phyloP scores from a whole-genome alignment of 176 grass and related monocot genomes.

The Calamus simplicifolius region DNA sequence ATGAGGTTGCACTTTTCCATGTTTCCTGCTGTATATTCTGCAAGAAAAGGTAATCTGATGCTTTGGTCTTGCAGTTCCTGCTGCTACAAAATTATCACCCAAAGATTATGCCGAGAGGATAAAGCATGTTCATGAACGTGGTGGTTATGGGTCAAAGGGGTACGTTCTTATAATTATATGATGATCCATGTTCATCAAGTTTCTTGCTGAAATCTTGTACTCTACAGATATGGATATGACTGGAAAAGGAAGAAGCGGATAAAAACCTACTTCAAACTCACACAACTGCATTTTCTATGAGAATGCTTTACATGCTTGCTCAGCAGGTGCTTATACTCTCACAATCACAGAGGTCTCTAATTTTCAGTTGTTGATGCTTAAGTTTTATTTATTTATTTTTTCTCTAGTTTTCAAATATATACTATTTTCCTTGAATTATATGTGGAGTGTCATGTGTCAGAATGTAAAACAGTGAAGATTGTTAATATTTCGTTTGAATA shows the following conservation, averaged over 20 bases:
- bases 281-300: constrained; percentile 92
- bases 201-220: constrained; percentile 16
- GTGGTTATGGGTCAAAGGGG: constrained; percentile 92
- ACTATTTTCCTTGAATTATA: too few relatives aligned
- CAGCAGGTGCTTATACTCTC: constrained; percentile 42
- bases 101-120: constrained; percentile 86
- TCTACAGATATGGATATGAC: constrained; percentile 83
- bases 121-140: constrained; percentile 69
- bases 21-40: neutral
- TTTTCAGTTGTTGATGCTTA: too few relatives aligned
- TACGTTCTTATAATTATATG: constrained; percentile 29
- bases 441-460: too few relatives aligned
- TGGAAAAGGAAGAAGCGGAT: constrained; percentile 95
- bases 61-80: constrained; percentile 39
- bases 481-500: too few relatives aligned
- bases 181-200: constrained; percentile 4
- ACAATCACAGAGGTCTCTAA: too few relatives aligned
- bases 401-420: too few relatives aligned
- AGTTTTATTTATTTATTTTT: too few relatives aligned
- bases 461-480: too few relatives aligned
- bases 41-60: too few relatives aligned
- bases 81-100: constrained; percentile 53
- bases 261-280: constrained; percentile 94
- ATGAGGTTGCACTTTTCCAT: neutral
- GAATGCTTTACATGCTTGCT: constrained; percentile 92